Evolutionary conservation across 2,329 filamentous ascomycete genomes (phyloP), one percentile per base, ranked within the genome.

Genomic region (Claviceps monticola): DNA sequence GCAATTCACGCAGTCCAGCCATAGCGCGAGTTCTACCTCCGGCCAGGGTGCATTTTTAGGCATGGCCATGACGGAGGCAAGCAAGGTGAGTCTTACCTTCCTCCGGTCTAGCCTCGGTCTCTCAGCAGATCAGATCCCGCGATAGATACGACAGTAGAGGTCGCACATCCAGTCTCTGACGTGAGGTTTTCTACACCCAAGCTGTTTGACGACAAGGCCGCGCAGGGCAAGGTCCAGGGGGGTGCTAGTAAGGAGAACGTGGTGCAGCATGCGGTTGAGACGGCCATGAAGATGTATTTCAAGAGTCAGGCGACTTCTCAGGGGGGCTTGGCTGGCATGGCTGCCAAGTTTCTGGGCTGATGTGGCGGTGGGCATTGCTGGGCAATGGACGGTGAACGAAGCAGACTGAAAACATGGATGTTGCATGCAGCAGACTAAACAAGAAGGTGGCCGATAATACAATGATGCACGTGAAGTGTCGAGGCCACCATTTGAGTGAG

Each of bases 211-310:
- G 68, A 72, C 63, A 78, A 82, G 65, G 65, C 71, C 34, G 68
- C 73, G 9, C 66, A 75, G 57, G 78, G 78, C 58, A 74, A 76
- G 58, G 70, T 79, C 19, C 64, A 71, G 3, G 67, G 74, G 23
- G 74, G 76, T 26, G 78, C 84, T 5, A 85, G 79, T 68, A 95
- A 95, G 78, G 81, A 95, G 68, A 82, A 81, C 47, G 88, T 82
- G 48, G 73, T 96, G 46, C 81, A 85, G 64, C 74, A 82, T 66
- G 90, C 90, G 3, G 89, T 82, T 1, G 83, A 95, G 74, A 84
- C 87, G 78, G 90, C 89, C 2, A 68, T 95, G 60, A 89, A 95
- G 78, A 85, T 95, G 80, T 95, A 90, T 68, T 71, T 94, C 73
- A 90, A 95, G 78, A 81, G 78, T 59, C 76, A 88, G 64, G 76